Conservation (phyloP, 202 grass and related monocot species). For the Bolboschoenoplectus hybrid region DNA sequence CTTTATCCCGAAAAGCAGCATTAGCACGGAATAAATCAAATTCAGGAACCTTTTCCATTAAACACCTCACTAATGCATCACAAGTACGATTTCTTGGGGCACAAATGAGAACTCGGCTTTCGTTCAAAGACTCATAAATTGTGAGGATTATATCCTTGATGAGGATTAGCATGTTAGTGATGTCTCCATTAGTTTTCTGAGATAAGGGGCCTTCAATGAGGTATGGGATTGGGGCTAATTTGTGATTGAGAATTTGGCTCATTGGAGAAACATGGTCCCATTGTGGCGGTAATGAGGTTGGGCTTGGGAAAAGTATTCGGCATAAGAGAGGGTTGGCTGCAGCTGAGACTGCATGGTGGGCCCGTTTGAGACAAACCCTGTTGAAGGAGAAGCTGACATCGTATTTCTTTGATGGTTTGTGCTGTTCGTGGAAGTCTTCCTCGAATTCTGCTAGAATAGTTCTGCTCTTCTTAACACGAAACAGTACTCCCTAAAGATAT, state of each 20-base stretch:
- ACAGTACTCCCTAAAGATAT: conserved; percentile 38
- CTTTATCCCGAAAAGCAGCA: conserved; percentile 43
- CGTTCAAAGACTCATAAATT: conserved; percentile 3
- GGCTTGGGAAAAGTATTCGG: conserved; percentile 43
- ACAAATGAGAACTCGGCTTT: conserved; percentile 38
- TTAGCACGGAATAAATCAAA: conserved; percentile 42
- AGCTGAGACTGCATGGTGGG: conserved; percentile 37
- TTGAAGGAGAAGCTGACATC: conserved; percentile 49
- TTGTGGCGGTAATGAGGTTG: background rate
- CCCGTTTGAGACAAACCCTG: conserved; percentile 44
- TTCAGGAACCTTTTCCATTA: conserved; percentile 13
- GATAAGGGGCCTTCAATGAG: conserved; percentile 40
- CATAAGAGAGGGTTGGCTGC: conserved; percentile 29
- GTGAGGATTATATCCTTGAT: conserved; percentile 24
- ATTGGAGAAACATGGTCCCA: background rate
- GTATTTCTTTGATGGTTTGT: conserved; percentile 32
- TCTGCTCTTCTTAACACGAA: background rate
- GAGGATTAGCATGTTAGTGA: too few relatives aligned
- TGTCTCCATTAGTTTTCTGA: too few relatives aligned
- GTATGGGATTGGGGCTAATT: conserved; percentile 38
- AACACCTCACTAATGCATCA: conserved; percentile 22
- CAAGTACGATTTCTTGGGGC: conserved; percentile 39
- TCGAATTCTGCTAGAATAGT: conserved; percentile 41
- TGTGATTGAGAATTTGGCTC: conserved; percentile 27
- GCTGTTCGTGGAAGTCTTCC: conserved; percentile 41